Evolutionary conservation across 768 basidiomycete species (phyloP).

Genomic region (Pleurotus giganteus): DNA sequence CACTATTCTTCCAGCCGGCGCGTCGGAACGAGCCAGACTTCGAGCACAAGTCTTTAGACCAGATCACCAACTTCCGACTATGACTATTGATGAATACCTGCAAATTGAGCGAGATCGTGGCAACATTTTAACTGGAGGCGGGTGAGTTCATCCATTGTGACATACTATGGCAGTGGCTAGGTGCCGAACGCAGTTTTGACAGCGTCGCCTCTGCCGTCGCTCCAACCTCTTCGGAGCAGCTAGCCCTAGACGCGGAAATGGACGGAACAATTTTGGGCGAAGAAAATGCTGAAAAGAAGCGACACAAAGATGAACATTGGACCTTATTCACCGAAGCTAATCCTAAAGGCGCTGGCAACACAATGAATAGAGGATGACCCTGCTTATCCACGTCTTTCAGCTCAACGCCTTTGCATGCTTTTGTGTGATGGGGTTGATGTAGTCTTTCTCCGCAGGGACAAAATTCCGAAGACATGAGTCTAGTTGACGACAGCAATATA

Average conservation of each 20-base stretch:
- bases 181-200: neutral
- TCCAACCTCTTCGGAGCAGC: constrained; percentile 75
- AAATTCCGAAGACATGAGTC: neutral
- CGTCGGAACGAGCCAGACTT: constrained; percentile 66
- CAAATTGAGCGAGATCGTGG: constrained; percentile 81
- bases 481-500: neutral
- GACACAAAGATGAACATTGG: constrained; percentile 90
- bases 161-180: neutral
- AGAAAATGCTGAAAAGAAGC: constrained; percentile 69
- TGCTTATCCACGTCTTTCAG: constrained; percentile 9
- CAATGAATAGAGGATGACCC: constrained; percentile 85
- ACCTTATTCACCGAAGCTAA: constrained; percentile 84
- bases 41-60: constrained; percentile 83
- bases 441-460: no score
- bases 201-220: constrained; percentile 67
- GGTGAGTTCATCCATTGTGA: constrained; percentile 46
- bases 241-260: constrained; percentile 77
- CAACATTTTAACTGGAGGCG: constrained; percentile 85
- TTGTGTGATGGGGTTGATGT: neutral
- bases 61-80: constrained; percentile 83
- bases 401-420: neutral
- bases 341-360: constrained; percentile 92
- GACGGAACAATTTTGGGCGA: constrained; percentile 74
- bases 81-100: constrained; percentile 95
- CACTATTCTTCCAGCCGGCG: constrained; percentile 80